Base-by-base conservation (phyloP, 352 stramenopile genomes). In the Pythium periplocum region DNA sequence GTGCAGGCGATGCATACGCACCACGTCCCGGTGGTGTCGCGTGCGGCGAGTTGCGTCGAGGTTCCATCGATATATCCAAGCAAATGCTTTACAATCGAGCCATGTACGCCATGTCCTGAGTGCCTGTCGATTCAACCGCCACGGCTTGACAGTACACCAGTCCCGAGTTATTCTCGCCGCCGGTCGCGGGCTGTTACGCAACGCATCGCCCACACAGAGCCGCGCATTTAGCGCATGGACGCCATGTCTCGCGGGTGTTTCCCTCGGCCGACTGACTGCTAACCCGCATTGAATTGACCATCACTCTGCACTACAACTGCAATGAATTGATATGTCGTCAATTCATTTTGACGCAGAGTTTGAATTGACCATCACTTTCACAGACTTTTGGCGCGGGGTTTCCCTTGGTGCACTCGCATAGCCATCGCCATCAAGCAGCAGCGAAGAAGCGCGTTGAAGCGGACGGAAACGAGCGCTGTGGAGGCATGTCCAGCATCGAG, bases 401-500 rank as follows among this genome's bases (percentile, higher is more conserved):
- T 45, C 36, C 43, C 43, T 48, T 30, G 9, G 9, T 48, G 2
- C 17, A 11, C 17, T 30, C 43, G 17, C 17, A 11, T 48, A 11
- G 9, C 43, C 17, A 11, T 48, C 43, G 9, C 43, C 17, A 11
- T 48, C 9, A 31, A 30, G 17, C 43, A 48, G 43, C 43, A 11
- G 17, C 9, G 43, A 48, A 30, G 43, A 48, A 30, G 43, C 9
- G 9, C 9, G 43, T 30, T 31, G 43, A 26, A 26, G 17, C 17
- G 43, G 9, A 30, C 43, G 9, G 9, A 31, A 48, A 11, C 43
- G 37, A 44, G 8, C 2, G 26, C 39, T 7, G n/a, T 9, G 32
- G 4, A 12, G 38, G 41, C n/a, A 99, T 99, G 97, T 95, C 96
- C 39, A 98, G 85, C 40, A 98, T 99, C 61, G 86, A 98, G 62